Base-by-base conservation (phyloP, 805 yeast species). In the Lipomyces lipofer region DNA sequence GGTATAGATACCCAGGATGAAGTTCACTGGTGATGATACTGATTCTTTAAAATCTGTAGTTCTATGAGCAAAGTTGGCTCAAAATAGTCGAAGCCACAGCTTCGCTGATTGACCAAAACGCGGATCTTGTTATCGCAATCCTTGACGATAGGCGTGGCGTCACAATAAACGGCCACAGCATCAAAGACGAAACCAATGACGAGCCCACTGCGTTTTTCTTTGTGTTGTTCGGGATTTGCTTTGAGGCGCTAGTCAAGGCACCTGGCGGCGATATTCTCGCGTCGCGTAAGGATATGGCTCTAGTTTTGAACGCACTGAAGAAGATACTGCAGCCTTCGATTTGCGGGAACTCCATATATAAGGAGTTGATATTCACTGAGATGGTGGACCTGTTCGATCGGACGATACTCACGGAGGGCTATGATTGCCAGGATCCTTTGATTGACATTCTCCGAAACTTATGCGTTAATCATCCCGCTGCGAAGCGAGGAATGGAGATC, bases 201-300 rank as follows among this genome's bases (percentile, higher is more conserved):
- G 69, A 68, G 47, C 67, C 70, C 5, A 63, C 71, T 1, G 66
- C 73, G 8, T 86, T 90, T 62, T 84, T 86, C 69, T 86, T 88
- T 66, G 84, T 90, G 28, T 68, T 91, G 36, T 87, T 86, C 71
- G 87, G 96, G 9, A 86, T 88, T 62, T 88, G 96, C 67, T 76
- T 90, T 45, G 95, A 88, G 63, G 80, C 85, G 0, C 74, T 90
- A 57, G 78, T 85, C 45, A 78, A 77, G 47, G 69, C 71, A 67
- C 58, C 63, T 3, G 63, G 59, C 24, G 62, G 63, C 15, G 47
- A 58, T n/a, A 51, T 49, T 33, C 63, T 52, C 15, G 54, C 54
- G 10, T 30, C 62, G 40, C 52, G 58, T 12, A 69, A 69, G 25
- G 69, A 68, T 28, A 52, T 65, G 28, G 65, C 69, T 28, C 78